A percentile compares a stretch with the other conserved stretches of the same genome.
Evolutionary conservation across 352 stramenopile species (phyloP).

Genomic region (Globisporangium polare): DNA sequence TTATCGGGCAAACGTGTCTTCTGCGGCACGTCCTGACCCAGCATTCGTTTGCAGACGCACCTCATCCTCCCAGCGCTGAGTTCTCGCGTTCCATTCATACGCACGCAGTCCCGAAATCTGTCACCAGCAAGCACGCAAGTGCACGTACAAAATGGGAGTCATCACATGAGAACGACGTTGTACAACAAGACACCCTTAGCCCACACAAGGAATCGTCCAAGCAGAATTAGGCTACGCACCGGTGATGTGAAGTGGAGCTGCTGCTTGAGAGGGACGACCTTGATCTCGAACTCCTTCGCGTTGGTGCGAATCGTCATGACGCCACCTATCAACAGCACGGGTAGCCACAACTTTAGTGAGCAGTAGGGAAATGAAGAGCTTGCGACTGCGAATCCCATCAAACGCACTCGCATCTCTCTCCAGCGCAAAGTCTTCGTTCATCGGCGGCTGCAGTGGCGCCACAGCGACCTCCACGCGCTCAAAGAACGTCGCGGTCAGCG

Average conservation of each 20-base stretch:
- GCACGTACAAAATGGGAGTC: too few species aligned
- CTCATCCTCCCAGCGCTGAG: conserved; percentile 75
- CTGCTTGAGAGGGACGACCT: conserved; percentile 53
- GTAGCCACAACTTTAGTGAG: background rate
- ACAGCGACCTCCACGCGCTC: conserved; percentile 61
- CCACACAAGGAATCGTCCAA: too few species aligned
- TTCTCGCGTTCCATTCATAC: conserved; percentile 75
- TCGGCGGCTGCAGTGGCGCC: conserved; percentile 51
- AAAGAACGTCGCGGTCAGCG: conserved; percentile 49
- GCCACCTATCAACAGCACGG: conserved; percentile 19
- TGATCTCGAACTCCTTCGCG: conserved; percentile 60
- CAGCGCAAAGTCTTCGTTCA: conserved; percentile 58
- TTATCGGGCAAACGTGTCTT: background rate
- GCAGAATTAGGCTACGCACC: conserved; percentile 14
- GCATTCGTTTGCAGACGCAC: conserved; percentile 18
- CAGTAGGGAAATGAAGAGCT: background rate
- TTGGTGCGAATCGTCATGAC: conserved; percentile 47
- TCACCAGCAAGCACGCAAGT: background rate
- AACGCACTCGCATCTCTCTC: conserved; percentile 33
- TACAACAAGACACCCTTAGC: too few species aligned
- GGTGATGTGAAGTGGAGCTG: conserved; percentile 67
- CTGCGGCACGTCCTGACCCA: background rate
- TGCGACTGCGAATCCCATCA: background rate
- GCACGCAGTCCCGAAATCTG: conserved; percentile 68
- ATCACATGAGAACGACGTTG: background rate